phyloP scores from a whole-genome alignment of 306 rosid species.

The Benincasa hispida region DNA sequence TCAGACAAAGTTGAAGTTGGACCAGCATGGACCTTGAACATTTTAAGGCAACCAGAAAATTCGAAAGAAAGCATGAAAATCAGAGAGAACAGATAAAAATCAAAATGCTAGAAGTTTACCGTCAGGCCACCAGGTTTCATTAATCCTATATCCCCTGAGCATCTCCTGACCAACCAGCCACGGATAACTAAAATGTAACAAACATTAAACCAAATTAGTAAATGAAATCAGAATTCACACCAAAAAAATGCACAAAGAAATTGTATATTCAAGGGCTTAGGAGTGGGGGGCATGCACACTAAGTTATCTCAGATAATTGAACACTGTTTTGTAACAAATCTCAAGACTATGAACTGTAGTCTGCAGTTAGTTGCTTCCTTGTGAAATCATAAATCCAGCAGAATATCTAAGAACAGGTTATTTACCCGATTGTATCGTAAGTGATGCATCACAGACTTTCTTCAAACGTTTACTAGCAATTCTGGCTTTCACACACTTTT shows the following conservation, averaged over 20 bases:
- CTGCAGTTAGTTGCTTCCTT: not conserved
- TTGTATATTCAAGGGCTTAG: not conserved
- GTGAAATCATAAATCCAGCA: not conserved
- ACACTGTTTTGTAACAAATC: not conserved
- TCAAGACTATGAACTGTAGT: not conserved
- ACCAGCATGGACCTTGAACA: not conserved
- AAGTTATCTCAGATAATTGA: not conserved
- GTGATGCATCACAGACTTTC: conserved; percentile 40
- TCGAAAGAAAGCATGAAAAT: not conserved
- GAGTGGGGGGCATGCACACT: not conserved
- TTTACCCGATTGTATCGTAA: conserved; percentile 66
- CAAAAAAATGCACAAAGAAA: not conserved
- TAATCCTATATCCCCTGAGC: conserved; percentile 71
- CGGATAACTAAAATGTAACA: conserved; percentile 51
- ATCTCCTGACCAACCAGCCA: conserved; percentile 85
- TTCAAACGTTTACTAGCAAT: conserved; percentile 38
- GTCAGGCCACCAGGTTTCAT: conserved; percentile 34
- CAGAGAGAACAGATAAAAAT: conserved; percentile 1
- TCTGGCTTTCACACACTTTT: conserved; percentile 45
- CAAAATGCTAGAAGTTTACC: conserved; percentile 27
- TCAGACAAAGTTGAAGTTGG: not conserved
- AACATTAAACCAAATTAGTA: conserved; percentile 12
- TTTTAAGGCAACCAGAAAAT: not conserved
- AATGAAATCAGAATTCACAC: not conserved
- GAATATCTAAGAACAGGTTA: not conserved